Conservation (phyloP, 106 monocot genomes). For the Platanthera zijinensis region DNA sequence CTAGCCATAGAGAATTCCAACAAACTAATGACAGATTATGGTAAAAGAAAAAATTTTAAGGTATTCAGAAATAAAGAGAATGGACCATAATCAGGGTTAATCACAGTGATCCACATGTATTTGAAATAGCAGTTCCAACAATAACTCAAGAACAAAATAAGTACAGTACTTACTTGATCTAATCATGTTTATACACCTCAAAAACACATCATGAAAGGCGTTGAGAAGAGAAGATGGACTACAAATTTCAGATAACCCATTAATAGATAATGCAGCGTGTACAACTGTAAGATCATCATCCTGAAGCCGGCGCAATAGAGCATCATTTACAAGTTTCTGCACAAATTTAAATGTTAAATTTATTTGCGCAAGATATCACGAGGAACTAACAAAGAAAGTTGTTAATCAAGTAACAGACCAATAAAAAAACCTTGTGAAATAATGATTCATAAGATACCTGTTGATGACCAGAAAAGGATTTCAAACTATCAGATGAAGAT, state of each 20-base stretch:
- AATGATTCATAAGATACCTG: constrained; percentile 22
- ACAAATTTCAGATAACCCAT: constrained; percentile 41
- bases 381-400: neutral
- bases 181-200: constrained; percentile 49
- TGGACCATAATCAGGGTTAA: too few species aligned
- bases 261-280: constrained; percentile 64
- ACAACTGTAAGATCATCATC: constrained; percentile 83
- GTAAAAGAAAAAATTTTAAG: too few species aligned
- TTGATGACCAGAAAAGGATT: constrained; percentile 26
- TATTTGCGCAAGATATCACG: neutral
- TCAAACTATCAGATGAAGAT: constrained; percentile 37
- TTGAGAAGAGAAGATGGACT: constrained; percentile 37
- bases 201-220: constrained; percentile 41
- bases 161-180: constrained; percentile 30
- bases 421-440: constrained; percentile 3
- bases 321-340: constrained; percentile 56
- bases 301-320: constrained; percentile 49
- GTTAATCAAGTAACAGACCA: neutral
- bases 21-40: too few species aligned
- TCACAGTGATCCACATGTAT: too few species aligned
- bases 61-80: too few species aligned
- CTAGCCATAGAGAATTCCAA: too few species aligned
- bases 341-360: constrained; percentile 6
- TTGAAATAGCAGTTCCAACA: too few species aligned
- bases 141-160: too few species aligned